Evolutionary conservation across 1,284 basidiomycete genomes (phyloP), one percentile per base, ranked within the genome.

Genomic region (Agaricales sp.): DNA sequence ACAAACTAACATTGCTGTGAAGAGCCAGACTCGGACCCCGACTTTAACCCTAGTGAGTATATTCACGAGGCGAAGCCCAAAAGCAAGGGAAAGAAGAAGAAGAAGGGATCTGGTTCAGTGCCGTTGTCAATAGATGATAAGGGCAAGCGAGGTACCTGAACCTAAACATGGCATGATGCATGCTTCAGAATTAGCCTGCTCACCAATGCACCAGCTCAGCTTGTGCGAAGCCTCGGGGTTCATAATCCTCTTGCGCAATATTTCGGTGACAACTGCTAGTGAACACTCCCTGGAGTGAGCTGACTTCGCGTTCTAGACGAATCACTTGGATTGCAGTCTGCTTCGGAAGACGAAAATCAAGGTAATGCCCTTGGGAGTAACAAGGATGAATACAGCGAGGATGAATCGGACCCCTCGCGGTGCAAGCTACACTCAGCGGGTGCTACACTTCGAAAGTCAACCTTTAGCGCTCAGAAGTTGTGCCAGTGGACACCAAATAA

Each of bases 321-420:
- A 18, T 41, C 39, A 20, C 50, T 76, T 45, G 68, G 67, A 23
- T 52, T 75, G 3, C 67, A 70, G 35, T 76, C 73, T 12, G 73
- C 63, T 21, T 75, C 75, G 2, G 70, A 80, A 60, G 60, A 64
- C 48, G 64, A 76, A 51, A 61, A 72, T 56, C 58, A 66, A 58
- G 43, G 62, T 60, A 46, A 62, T 43, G 47, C 63, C 44, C 48
- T 58, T 46, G 47, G 59, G 51, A 50, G 65, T 49, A 51, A 58
- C 43, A 55, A 64, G n/a, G n/a, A n/a, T n/a, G n/a, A n/a, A n/a
- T n/a, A n/a, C n/a, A n/a, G n/a, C n/a, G n/a, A n/a, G n/a, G n/a
- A n/a, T n/a, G n/a, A n/a, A n/a, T n/a, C n/a, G n/a, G n/a, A n/a
- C n/a, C n/a, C n/a, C n/a, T n/a, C n/a, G n/a, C n/a, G n/a, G n/a